Evolutionary conservation across 73 alveolate genomes (phyloP), one percentile per base, ranked within the genome.

Genomic region (Symbiodinium pilosum): DNA sequence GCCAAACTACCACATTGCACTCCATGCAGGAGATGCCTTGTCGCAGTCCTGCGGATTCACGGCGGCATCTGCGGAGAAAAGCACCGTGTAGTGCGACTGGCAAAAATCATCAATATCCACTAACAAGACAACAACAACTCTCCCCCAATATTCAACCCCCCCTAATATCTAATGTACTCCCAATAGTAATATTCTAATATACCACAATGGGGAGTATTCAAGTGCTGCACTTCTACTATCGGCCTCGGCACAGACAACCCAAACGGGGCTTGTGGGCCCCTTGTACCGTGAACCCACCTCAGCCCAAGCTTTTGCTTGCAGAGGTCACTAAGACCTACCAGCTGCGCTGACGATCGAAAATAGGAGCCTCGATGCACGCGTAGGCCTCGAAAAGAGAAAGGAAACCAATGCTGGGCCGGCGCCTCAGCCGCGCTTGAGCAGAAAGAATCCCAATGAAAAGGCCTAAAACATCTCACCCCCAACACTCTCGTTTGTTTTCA

Each of bases 221-320:
- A 5, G 26, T 12, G 32, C 43, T 4, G 43, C 14, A 18, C 7
- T n/a, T n/a, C n/a, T n/a, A n/a, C n/a, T n/a, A n/a, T n/a, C 2
- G 51, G 93, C 93, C 94, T 99, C 99, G 38, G 99, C 99, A 47
- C 99, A 99, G 20, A 99, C 93, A 41, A 99, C 98, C 99, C 99
- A 99, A 26, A 98, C 83, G 4, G 99, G 99, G 47, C 93, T 71
- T 41, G 59, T 81, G 20, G 99, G 99, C 36, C 92, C 92, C 39
- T 99, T 99, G 52, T 93, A 73, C 88, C 73, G 73, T 21, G 81
- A 42, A 47, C 99, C 99, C 68, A 95, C 99, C 93, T 86, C 40
- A 43, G 38, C 8, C 42, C 20, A 77, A 30, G 87, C 11, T 71
- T 26, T 71, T 26, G 30, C 20, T 71, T 71, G 32, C 43, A 14